Evolutionary conservation across 164 flowering plant species (phyloP), one percentile per base, ranked within the genome.

Genomic region (Echeveria elegans): DNA sequence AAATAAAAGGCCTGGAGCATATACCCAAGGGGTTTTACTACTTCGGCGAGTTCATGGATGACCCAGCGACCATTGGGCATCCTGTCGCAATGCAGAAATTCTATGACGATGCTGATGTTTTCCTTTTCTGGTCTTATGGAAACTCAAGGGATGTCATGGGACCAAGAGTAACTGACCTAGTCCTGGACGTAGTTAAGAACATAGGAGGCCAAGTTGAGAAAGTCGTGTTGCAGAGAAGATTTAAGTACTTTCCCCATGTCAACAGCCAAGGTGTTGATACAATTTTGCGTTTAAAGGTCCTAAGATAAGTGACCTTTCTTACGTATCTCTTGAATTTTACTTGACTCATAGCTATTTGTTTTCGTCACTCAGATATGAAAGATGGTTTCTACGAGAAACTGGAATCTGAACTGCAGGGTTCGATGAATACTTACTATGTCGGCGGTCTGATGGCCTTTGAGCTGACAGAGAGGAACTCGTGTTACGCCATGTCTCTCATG

Each of bases 361-460:
- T 53, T 53, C 15, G 60, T 21, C 1, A n/a, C 2, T 23, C 80
- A 89, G 96, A 85, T 77, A 89, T 89, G 82, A 82, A 82, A 77
- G 71, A 74, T 32, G 90, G 96, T 10, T 89, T 87, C 71, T 87
- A 84, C 72, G 86, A 85, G 15, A 79, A 72, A 69, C 50, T 86
- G 74, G 96, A 89, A 66, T 76, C 73, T 41, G 82, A 87, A 72
- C 85, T 89, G 60, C 96, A 89, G 73, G 92, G 92, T 21, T 70
- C 52, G 59, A 69, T 75, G 34, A 87, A 83, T 69, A 89, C 96
- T 65, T 87, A 79, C 73, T 87, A 84, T 69, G 82, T 82, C 1
- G 90, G 92, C 48, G 96, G 96, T 34, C 89, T 89, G 15, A 77
- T 81, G 85, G 92, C 90, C 38, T 89, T 89, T 73, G 96, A 89